A percentile compares a stretch with the other conserved stretches of the same genome.
phyloP scores from a whole-genome alignment of 75 land plant genomes.

The Pinus tabuliformis region DNA sequence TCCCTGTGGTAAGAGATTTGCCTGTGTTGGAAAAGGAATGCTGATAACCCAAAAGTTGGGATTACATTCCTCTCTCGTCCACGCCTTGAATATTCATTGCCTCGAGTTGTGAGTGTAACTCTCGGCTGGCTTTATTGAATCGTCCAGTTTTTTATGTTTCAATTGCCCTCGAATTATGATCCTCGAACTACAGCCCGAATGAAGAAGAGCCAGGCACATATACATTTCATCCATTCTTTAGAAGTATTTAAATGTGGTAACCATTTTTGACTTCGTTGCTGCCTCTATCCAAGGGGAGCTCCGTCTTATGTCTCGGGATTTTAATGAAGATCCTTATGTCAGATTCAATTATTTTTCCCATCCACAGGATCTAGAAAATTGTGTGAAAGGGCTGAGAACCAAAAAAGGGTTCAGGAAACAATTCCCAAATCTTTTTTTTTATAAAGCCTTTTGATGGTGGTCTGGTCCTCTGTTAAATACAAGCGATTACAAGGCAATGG shows the following conservation, averaged over 20 bases:
- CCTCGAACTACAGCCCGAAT: neutral
- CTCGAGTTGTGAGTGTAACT: constrained; percentile 78
- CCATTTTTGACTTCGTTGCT: constrained; percentile 49
- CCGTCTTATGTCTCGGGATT: constrained; percentile 43
- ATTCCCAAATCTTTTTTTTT: neutral
- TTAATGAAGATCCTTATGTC: constrained; percentile 45
- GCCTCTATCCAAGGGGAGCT: constrained; percentile 54
- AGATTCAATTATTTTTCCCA: constrained; percentile 66
- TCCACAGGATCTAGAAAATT: constrained; percentile 37
- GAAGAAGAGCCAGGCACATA: neutral
- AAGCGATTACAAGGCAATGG: neutral
- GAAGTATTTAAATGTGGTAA: constrained; percentile 38
- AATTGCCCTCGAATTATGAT: constrained; percentile 5
- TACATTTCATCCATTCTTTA: neutral
- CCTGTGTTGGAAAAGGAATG: constrained; percentile 68
- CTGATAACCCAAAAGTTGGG: constrained; percentile 75
- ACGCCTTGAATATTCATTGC: constrained; percentile 61
- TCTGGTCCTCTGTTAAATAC: neutral
- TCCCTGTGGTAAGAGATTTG: constrained; percentile 42
- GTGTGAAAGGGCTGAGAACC: constrained; percentile 24
- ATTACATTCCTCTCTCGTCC: constrained; percentile 49
- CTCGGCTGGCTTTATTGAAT: constrained; percentile 49
- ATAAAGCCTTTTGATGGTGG: neutral
- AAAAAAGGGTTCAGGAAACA: neutral
- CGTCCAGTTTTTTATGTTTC: constrained; percentile 59